These are phyloP conservation scores for Sarcodon aspratus DNA, from an alignment of 768 basidiomycete species.

Conservation along the genomic window DNA sequence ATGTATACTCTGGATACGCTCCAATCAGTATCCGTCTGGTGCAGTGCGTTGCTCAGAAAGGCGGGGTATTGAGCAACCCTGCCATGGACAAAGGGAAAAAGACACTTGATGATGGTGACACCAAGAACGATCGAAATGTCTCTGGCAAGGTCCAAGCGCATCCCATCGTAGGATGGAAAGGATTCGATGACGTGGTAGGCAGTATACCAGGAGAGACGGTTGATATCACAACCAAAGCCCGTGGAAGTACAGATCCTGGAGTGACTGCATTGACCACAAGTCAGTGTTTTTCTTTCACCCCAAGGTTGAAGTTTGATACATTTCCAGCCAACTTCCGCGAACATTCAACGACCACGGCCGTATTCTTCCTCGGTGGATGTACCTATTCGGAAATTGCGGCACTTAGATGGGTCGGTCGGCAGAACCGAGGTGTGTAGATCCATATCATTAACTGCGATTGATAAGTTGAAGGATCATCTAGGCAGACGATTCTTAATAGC, in stretches of 20 bases:
- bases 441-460: background rate
- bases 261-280: background rate
- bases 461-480: constrained; percentile 18
- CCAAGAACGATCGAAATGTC: constrained; percentile 24
- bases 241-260: constrained; percentile 6
- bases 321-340: constrained; percentile 37
- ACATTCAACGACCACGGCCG: constrained; percentile 70
- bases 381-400: constrained; percentile 97
- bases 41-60: constrained; percentile 89
- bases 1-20: constrained; percentile 94
- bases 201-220: constrained; percentile 79
- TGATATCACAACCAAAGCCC: constrained; percentile 51
- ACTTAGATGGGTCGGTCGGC: constrained; percentile 81
- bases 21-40: constrained; percentile 87
- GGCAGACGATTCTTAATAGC: constrained; percentile 84
- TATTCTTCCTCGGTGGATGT: constrained; percentile 96
- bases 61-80: constrained; percentile 77
- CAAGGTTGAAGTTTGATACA: too few relatives aligned
- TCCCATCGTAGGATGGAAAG: constrained; percentile 93
- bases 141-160: constrained; percentile 66
- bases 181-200: constrained; percentile 84
- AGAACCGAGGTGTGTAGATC: constrained; percentile 57
- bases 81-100: constrained; percentile 43
- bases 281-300: too few relatives aligned
- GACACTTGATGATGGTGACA: constrained; percentile 24